Evolutionary conservation across 2,329 filamentous ascomycete species (phyloP), one percentile per base, ranked within the genome.

Genomic region (Ophiostoma sp.): DNA sequence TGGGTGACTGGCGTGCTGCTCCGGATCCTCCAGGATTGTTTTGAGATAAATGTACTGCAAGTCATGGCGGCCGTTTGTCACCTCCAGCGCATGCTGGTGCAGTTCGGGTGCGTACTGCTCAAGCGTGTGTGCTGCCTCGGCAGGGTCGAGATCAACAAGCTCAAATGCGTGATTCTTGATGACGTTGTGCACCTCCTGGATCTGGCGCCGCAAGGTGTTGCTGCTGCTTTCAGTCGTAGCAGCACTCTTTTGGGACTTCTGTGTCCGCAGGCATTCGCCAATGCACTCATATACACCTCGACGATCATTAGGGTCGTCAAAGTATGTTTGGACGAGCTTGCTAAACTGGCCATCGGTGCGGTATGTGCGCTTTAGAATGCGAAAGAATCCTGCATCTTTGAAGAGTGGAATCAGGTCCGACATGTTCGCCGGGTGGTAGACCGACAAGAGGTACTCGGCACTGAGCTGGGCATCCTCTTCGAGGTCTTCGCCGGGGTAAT

Each of bases 391-490:
- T 1, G 95, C 94, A 71, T 88, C 82, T 72, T 88, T 86, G 73
- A 98, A 91, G 0, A 91, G 79, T 0, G 91, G 88, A 70, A 98
- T 89, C 73, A 98, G 81, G 9, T 83, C 83, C 44, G 88, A 83
- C 70, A 95, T 83, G 75, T 97, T 90, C 3, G 94, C 88, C 16
- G 96, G 95, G 68, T 95, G 93, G 75, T 98, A 97, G 5, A 95
- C 87, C 0, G 96, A 98, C 27, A 99, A 82, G 0, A 99, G 81
- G 76, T 99, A 99, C 78, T 99, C 95, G 0, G 91, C 90, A 75
- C 95, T 99, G n/a, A 99, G 84, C 78, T 99, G 93, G 62, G 94
- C 96, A 77, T 99, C 95, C 67, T 97, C 94, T 4, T 89, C 89
- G 74, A 98, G 84, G 70, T 94, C 90, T 11, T 85, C 81, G 2